phyloP scores from a whole-genome alignment of 768 basidiomycete species.

The Lyophyllum decastes region DNA sequence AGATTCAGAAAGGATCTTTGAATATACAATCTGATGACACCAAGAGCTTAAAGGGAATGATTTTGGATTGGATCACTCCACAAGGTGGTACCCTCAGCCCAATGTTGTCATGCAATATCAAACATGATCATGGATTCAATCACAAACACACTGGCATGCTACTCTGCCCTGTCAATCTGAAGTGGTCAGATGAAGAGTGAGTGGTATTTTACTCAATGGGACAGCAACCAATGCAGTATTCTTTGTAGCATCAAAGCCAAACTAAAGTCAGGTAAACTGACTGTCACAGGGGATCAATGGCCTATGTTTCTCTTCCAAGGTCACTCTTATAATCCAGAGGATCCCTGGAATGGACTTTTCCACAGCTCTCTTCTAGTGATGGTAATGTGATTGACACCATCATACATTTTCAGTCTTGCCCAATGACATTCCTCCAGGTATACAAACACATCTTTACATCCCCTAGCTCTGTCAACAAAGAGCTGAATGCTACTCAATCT shows the following conservation, averaged over 20 bases:
- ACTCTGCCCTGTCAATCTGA: too few relatives aligned
- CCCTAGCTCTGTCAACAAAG: neutral
- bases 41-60: neutral
- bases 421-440: neutral
- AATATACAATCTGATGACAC: neutral
- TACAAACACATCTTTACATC: conserved; percentile 1
- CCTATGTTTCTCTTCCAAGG: neutral
- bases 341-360: neutral
- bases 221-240: too few relatives aligned
- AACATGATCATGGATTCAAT: too few relatives aligned
- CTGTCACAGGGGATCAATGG: too few relatives aligned
- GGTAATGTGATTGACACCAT: too few relatives aligned
- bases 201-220: too few relatives aligned
- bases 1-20: neutral
- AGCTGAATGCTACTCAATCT: neutral
- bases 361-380: too few relatives aligned
- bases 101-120: neutral
- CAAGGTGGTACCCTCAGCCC: neutral
- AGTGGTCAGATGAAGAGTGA: too few relatives aligned
- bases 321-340: neutral
- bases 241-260: too few relatives aligned
- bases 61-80: neutral
- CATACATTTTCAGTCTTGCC: neutral
- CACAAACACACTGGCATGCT: too few relatives aligned
- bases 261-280: too few relatives aligned